A percentile compares a stretch with the other conserved stretches of the same genome.
Evolutionary conservation across 345 rosid species (phyloP).

Genomic region (Eucalyptus erythrocorys): DNA sequence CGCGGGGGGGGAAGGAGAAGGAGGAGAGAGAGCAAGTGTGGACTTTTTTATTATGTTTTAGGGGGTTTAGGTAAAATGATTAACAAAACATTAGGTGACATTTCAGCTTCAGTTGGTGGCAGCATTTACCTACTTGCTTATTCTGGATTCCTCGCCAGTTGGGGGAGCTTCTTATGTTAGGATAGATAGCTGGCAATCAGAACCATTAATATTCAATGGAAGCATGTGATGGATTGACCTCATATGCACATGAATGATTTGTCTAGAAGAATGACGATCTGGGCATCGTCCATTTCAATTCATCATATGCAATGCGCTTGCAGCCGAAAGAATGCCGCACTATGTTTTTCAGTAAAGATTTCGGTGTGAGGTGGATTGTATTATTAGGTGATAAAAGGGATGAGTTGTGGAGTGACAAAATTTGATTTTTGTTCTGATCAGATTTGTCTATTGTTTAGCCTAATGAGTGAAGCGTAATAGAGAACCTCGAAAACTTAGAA

Average conservation of each 20-base stretch:
- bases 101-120: slow-evolving; percentile 10
- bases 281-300: not conserved
- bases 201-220: not conserved
- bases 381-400: not conserved
- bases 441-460: not conserved
- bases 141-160: not conserved
- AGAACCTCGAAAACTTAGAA: not conserved
- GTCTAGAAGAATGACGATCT: not conserved
- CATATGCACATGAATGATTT: not conserved
- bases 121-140: not conserved
- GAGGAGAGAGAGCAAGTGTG: not conserved
- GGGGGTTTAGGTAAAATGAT: slow-evolving; percentile 2
- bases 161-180: not conserved
- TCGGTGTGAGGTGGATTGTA: not conserved
- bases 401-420: not conserved
- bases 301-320: not conserved
- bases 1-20: rapidly evolving
- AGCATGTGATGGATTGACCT: not conserved
- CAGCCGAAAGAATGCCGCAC: not conserved
- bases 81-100: slow-evolving; percentile 9
- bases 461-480: not conserved
- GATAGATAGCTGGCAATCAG: not conserved
- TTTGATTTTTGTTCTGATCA: not conserved
- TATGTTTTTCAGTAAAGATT: not conserved
- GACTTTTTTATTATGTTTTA: not conserved